A percentile compares a stretch with the other conserved stretches of the same genome.
These are phyloP conservation scores for Phytophthora sojae DNA, from an alignment of 352 stramenopile species.

Conservation along the genomic window DNA sequence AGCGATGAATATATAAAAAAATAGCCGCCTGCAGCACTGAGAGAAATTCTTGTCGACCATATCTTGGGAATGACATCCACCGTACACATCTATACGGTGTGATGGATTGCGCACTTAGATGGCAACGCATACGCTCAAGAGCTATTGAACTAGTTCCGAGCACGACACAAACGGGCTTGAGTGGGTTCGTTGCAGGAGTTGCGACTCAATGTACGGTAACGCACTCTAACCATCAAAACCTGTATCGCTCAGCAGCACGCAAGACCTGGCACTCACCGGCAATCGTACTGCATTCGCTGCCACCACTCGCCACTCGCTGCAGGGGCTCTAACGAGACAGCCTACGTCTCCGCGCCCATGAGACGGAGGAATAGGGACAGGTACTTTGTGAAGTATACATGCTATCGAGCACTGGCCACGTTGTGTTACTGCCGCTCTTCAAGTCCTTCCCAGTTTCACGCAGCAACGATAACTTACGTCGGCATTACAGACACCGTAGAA, in stretches of 20 bases:
- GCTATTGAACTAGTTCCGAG: too few relatives aligned
- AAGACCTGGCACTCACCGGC: neutral
- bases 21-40: neutral
- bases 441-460: neutral
- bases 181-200: too few relatives aligned
- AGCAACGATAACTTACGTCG: neutral
- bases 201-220: too few relatives aligned
- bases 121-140: neutral
- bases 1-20: neutral
- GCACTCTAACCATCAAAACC: too few relatives aligned
- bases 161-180: too few relatives aligned
- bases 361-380: neutral
- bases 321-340: neutral
- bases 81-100: neutral
- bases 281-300: too few relatives aligned
- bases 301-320: too few relatives aligned
- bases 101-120: neutral
- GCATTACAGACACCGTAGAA: neutral
- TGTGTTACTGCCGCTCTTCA: neutral
- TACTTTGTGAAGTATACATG: neutral
- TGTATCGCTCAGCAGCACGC: neutral
- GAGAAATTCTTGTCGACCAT: neutral
- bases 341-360: neutral
- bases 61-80: neutral
- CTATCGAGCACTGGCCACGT: neutral